These are phyloP conservation scores for Penicillium coffeae DNA, from an alignment of 495 filamentous ascomycete genomes.

Conservation along the genomic window DNA sequence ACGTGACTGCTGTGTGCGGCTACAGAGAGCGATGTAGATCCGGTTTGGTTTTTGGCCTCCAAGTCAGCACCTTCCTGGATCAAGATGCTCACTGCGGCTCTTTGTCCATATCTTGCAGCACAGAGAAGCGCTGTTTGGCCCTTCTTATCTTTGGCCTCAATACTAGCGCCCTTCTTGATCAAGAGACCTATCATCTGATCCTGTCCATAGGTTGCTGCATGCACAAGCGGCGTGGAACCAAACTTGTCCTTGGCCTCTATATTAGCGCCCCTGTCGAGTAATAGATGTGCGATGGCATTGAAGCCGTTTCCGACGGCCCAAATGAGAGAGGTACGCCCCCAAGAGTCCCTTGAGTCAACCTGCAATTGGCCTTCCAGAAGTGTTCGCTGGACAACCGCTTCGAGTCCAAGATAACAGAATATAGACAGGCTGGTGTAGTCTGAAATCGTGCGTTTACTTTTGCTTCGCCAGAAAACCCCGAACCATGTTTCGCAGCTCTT, in stretches of 20 bases:
- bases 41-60: not conserved
- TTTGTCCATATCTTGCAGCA: not conserved
- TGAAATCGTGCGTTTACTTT: not conserved
- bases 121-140: not conserved
- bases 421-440: conserved; percentile 10
- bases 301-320: conserved; percentile 23
- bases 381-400: conserved; percentile 13
- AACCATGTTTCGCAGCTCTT: not conserved
- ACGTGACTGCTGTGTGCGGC: not conserved
- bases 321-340: conserved; percentile 3
- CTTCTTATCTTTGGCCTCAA: not conserved
- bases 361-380: conserved; percentile 9
- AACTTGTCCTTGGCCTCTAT: not conserved
- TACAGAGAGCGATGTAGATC: not conserved
- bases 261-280: not conserved
- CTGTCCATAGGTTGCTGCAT: not conserved
- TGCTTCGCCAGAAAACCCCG: not conserved
- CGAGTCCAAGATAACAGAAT: conserved; percentile 17
- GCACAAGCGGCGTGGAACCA: not conserved
- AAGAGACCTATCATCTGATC: not conserved
- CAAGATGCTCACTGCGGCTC: not conserved
- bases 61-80: not conserved
- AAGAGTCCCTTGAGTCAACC: conserved; percentile 9
- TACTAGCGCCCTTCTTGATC: not conserved
- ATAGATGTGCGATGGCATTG: conserved; percentile 7